Percentiles rank a stretch among this genome's conserved stretches.
Evolutionary conservation across 805 yeast species (phyloP).

Genomic region (Metschnikowia bowlesiae): DNA sequence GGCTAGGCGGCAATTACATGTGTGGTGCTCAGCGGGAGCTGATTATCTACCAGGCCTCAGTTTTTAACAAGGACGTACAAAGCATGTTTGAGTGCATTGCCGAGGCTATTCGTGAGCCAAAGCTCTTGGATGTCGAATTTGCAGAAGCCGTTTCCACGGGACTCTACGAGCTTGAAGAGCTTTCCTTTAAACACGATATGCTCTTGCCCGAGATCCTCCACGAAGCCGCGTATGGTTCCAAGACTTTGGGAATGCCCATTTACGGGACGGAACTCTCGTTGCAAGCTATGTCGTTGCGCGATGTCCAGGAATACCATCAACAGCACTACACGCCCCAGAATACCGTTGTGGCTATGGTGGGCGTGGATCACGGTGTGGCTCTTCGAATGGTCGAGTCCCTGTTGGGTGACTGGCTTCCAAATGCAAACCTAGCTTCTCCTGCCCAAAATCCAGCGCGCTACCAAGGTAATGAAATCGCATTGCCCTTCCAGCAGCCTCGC

Average conservation of each 20-base stretch:
- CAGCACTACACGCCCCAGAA: constrained; percentile 73
- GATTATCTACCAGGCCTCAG: constrained; percentile 90
- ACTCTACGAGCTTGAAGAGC: constrained; percentile 76
- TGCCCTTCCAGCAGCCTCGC: constrained; percentile 37
- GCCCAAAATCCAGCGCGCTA: constrained; percentile 50
- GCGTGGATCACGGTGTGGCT: constrained; percentile 70
- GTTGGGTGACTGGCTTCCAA: constrained; percentile 54
- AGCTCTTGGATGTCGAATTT: constrained; percentile 63
- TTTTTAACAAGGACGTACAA: constrained; percentile 80
- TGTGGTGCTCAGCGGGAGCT: constrained; percentile 90
- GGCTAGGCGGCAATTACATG: constrained; percentile 90
- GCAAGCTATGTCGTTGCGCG: constrained; percentile 46
- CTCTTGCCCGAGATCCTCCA: constrained; percentile 89
- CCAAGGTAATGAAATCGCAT: constrained; percentile 46
- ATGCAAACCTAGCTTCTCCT: constrained; percentile 14
- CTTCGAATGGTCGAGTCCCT: constrained; percentile 55
- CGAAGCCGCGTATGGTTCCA: constrained; percentile 65
- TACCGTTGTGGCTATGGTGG: constrained; percentile 81
- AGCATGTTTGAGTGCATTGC: constrained; percentile 71
- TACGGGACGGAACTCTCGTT: constrained; percentile 73
- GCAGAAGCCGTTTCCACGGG: constrained; percentile 70
- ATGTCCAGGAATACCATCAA: constrained; percentile 57
- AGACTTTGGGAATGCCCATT: constrained; percentile 82
- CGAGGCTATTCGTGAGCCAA: constrained; percentile 75
- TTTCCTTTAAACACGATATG: constrained; percentile 77